Base-by-base conservation (phyloP, 176 grass and related monocot genomes). In the Secale cereale region DNA sequence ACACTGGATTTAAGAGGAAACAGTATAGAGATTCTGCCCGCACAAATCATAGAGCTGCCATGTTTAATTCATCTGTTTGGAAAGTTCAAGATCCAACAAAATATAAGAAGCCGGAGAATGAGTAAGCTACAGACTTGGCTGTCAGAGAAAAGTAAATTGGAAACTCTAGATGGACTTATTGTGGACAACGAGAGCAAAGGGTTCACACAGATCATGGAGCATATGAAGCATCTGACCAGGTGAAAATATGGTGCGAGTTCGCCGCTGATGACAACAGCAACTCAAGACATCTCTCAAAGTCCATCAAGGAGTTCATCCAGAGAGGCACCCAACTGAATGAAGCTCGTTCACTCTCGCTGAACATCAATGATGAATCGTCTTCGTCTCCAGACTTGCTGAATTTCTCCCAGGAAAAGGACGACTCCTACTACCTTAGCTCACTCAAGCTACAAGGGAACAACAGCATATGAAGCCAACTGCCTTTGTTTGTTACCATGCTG, bases 181-280 rank as follows among this genome's bases (percentile, higher is more conserved):
- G 13, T n/a, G 1, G 59, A 76, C 39, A 20, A 45, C 23, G 9
- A 65, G 1, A 65, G 20, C 39, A 0, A 14, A n/a, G 76, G 6
- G 16, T 70, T 79, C 30, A 57, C 52, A 4, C 76, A 43, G 59
- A 36, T 79, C 19, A 70, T 86, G 22, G 15, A 12, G 16, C 35
- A 79, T 35, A 86, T 86, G 48, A 79, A 79, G 1, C 59, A 60
- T 28, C 3, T 86, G 65, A 61, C 13, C 7, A 86, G 54, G 65
- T 86, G 20, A 86, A 86, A 72, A 43, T 86, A 60, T 60, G 65
- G 76, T 46, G 65, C 7, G 20, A 79, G 36, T 6, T 33, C 10
- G 10, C 4, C 0, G 3, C 70, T 0, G 6, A 45, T 46, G 15
- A 7, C 0, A 30, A 28, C 16, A 78, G 4, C 35, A 17, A 27